Conservation (phyloP, 768 basidiomycete genomes). For the Podaxis pistillaris region DNA sequence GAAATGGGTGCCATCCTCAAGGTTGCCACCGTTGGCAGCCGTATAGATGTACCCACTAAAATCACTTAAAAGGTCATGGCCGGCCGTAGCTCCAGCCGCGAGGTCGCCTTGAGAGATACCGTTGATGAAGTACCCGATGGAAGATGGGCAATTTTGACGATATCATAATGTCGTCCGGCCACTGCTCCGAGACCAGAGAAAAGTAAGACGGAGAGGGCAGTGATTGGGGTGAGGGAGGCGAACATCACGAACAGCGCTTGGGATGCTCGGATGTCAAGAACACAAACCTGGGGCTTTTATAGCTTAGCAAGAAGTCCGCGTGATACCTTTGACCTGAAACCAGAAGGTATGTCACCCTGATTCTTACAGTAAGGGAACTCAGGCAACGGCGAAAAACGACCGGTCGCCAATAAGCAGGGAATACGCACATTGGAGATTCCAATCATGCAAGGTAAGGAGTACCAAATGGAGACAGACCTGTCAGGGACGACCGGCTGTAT, state of each 20-base stretch:
- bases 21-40: not conserved
- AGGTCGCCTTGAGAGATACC: slow-evolving; percentile 17
- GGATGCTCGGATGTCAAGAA: not conserved
- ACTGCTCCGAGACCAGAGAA: not conserved
- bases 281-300: not conserved
- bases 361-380: not conserved
- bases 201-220: not conserved
- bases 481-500: no score
- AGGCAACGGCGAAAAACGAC: not conserved
- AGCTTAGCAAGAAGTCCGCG: not conserved
- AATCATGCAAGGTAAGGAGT: no score
- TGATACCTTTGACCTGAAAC: not conserved
- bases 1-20: not conserved
- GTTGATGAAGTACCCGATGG: slow-evolving; percentile 14
- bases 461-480: no score
- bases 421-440: no score
- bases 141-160: not conserved
- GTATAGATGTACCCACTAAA: not conserved
- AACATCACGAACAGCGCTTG: not conserved
- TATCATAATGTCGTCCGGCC: slow-evolving; percentile 9
- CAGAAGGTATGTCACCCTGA: not conserved
- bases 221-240: not conserved
- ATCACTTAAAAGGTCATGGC: not conserved
- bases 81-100: slow-evolving; percentile 13
- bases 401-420: not conserved